Percentiles rank a stretch among this genome's conserved stretches.
phyloP scores from a whole-genome alignment of 306 rosid genomes.

The Pyrus bretschneideri region DNA sequence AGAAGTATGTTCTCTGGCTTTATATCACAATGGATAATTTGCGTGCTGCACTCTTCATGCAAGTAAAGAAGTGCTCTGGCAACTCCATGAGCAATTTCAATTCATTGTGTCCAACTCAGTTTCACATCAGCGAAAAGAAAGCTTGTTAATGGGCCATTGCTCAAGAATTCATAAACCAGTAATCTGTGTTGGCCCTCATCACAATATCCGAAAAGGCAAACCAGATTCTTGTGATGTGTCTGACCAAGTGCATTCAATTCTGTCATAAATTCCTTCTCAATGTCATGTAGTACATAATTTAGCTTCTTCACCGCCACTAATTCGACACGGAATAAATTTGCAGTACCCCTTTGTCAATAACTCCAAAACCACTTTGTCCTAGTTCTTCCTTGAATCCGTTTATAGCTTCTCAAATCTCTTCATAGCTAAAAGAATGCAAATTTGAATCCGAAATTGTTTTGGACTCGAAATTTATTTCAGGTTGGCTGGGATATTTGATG shows the following conservation, averaged over 20 bases:
- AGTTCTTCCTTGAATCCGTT: constrained; percentile 27
- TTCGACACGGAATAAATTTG: not conserved
- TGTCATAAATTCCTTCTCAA: constrained; percentile 26
- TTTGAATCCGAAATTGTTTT: no score
- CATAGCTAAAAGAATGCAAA: constrained; percentile 2
- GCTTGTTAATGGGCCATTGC: constrained; percentile 25
- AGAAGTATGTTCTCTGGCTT: constrained; percentile 41
- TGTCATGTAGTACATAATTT: constrained; percentile 3
- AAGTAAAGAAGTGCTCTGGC: constrained; percentile 21
- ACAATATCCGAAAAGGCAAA: constrained; percentile 31
- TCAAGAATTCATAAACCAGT: constrained; percentile 38
- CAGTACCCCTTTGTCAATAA: constrained; percentile 8
- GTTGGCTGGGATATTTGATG: not conserved
- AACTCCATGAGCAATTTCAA: constrained; percentile 20
- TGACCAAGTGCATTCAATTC: constrained; percentile 29
- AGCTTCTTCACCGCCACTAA: constrained; percentile 30
- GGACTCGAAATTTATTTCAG: not conserved
- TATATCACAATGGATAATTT: constrained; percentile 32
- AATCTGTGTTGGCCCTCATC: constrained; percentile 23
- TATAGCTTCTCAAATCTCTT: constrained; percentile 21
- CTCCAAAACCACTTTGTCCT: constrained; percentile 32
- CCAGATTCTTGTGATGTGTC: constrained; percentile 34
- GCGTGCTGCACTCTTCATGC: constrained; percentile 32
- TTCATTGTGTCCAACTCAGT: constrained; percentile 29
- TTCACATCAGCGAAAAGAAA: constrained; percentile 18